Evolutionary conservation across 2,329 filamentous ascomycete genomes (phyloP), one percentile per base, ranked within the genome.

Genomic region (Calonectria pteridis): DNA sequence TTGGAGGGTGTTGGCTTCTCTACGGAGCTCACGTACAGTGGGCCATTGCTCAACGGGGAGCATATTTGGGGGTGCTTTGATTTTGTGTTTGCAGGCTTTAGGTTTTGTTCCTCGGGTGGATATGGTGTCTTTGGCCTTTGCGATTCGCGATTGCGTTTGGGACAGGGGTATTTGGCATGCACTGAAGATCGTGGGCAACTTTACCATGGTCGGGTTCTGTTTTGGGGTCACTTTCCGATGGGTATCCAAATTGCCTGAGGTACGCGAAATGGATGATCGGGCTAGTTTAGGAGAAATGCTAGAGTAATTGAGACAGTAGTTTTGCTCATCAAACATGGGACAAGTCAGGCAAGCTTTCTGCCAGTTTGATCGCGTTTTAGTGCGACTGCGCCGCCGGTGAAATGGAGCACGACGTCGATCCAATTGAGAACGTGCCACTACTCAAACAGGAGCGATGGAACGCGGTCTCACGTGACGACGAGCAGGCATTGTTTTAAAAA

Each of bases 401-500:
- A 55, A 55, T 55, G 43, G 23, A 23, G 43, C n/a, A 46, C 43
- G 28, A 33, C 5, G 55, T 37, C 55, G 55, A 62, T 62, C 55
- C 26, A 62, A 40, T 28, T 40, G 55, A 26, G 55, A 23, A 40
- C 55, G 23, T 40, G 55, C 26, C 16, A n/a, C 55, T 35, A 37
- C 35, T 28, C n/a, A 28, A 28, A 18, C 14, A 26, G 55, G 55
- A 62, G 55, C 33, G 7, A 28, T 40, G 55, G 55, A 62, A 62
- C 55, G 55, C 55, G 55, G 33, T 40, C 35, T 62, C 55, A 62
- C 55, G 55, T 62, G 55, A 62, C 23, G 23, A 14, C 55, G 14
- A 18, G 16, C 55, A 62, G 35, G 55, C 55, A 40, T 62, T 40
- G 55, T 62, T 62, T 62, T 40, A 62, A 59, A 46, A 62, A 62